Evolutionary conservation across 23 red algal genomes (phyloP), one percentile per base, ranked within the genome.

Genomic region (Cyanidiococcus yangmingshanensis): DNA sequence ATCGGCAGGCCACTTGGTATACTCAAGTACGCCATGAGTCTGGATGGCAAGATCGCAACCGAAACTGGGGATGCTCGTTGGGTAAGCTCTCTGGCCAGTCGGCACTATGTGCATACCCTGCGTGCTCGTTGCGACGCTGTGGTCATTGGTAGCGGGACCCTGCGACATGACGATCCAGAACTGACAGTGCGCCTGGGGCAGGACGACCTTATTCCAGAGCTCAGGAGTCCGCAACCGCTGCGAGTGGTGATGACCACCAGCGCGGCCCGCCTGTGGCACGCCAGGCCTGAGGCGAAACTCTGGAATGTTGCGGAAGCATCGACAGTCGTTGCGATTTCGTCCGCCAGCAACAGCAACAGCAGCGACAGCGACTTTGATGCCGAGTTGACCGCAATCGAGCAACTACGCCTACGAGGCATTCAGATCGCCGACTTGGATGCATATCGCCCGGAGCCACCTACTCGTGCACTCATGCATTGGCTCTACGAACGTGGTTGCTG

Each of bases 11-110:
- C 92, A 27, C 82, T 90, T 27, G 87, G 86, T 27, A 80, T 90
- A 18, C 77, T 83, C 67, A 96, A 96, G 34, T 96, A 90, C 82
- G 92, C 92, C 21, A 96, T 96, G 92, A 90, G 87, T 2, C 76
- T 96, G 1, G 92, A 96, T 57, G 92, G 92, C 3, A 87, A 85
- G 37, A 96, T 90, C 59, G 92, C 92, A 2, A 80, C 87, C 17
- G 77, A 83, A 21, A 75, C 75, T 31, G 92, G 92, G n/a, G 77
- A 57, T 59, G 78, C 87, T 31, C 78, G 77, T 34, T 96, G 92
- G 92, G 85, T 96, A 25, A 87, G 79, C 1, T 85, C 82, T 24
- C 18, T n/a, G 25, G 50, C 63, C 25, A 83, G 86, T 17, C 50
- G 92, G 24, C 37, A 74, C 32, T 16, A 59, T 26, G 92, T 96